These are phyloP conservation scores for Trichoderma gracile DNA, from an alignment of 2,329 filamentous ascomycete genomes.

Conservation along the genomic window DNA sequence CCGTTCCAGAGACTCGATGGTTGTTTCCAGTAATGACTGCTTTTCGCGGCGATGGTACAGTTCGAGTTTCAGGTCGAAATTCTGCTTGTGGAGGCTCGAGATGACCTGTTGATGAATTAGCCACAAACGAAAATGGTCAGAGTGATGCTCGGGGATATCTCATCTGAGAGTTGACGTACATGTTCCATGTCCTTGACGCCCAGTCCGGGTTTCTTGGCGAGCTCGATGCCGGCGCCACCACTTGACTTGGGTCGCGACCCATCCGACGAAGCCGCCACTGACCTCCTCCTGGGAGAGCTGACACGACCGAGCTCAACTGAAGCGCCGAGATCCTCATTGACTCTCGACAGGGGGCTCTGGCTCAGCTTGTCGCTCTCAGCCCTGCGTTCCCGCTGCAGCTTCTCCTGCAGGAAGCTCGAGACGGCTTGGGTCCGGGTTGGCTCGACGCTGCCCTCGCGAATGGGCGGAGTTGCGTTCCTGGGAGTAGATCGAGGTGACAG, in stretches of 20 bases:
- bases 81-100: slow-evolving; percentile 71
- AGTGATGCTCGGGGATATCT: not conserved
- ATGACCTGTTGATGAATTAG: slow-evolving; percentile 50
- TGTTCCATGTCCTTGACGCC: slow-evolving; percentile 69
- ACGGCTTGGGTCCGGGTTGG: slow-evolving; percentile 43
- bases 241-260: slow-evolving; percentile 47
- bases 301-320: slow-evolving; percentile 43
- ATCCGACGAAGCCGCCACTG: slow-evolving; percentile 36
- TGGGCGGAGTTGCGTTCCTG: slow-evolving; percentile 45
- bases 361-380: slow-evolving; percentile 49
- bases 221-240: slow-evolving; percentile 41
- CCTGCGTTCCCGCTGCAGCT: slow-evolving; percentile 53
- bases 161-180: slow-evolving; percentile 42
- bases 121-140: not conserved
- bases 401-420: slow-evolving; percentile 58
- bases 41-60: slow-evolving; percentile 68
- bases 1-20: slow-evolving; percentile 55
- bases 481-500: slow-evolving; percentile 42
- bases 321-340: slow-evolving; percentile 42
- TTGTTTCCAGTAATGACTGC: slow-evolving; percentile 60
- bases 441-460: slow-evolving; percentile 47
- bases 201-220: slow-evolving; percentile 53
- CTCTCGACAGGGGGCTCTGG: slow-evolving; percentile 37
- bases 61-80: slow-evolving; percentile 75
- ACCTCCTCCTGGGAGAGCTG: slow-evolving; percentile 44